Evolutionary conservation across 2,329 filamentous ascomycete species (phyloP).

Genomic region (Claviceps purpurea): DNA sequence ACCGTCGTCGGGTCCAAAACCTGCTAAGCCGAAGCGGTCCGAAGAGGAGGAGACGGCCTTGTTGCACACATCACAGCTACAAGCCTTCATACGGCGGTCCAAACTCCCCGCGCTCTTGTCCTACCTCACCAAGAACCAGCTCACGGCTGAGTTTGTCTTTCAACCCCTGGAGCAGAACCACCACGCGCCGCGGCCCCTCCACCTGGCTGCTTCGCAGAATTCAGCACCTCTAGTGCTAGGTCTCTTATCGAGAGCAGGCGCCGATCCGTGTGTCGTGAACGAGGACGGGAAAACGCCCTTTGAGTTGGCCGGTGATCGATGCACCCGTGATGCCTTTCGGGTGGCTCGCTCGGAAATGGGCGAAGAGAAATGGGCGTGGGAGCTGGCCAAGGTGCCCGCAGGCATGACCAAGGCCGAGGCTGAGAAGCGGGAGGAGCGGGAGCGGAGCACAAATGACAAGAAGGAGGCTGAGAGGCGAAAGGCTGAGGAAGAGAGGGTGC

Average conservation of each 20-base stretch:
- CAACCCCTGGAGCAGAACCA: slow-evolving; percentile 57
- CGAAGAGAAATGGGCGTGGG: slow-evolving; percentile 67
- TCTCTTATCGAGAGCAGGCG: slow-evolving; percentile 59
- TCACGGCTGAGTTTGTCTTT: slow-evolving; percentile 63
- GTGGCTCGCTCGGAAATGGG: slow-evolving; percentile 74
- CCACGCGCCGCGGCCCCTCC: slow-evolving; percentile 72
- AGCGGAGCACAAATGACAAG: slow-evolving; percentile 53
- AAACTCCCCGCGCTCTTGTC: slow-evolving; percentile 78
- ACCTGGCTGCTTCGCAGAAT: slow-evolving; percentile 74
- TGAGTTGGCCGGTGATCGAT: slow-evolving; percentile 72
- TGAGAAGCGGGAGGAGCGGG: slow-evolving; percentile 53
- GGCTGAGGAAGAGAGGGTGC: slow-evolving; percentile 60
- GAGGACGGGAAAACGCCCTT: slow-evolving; percentile 74
- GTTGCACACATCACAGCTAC: slow-evolving; percentile 79
- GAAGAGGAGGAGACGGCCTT: slow-evolving; percentile 75
- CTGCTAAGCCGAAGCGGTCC: slow-evolving; percentile 49
- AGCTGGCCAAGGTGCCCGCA: slow-evolving; percentile 56
- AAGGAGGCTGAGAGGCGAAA: slow-evolving; percentile 59
- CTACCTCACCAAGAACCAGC: slow-evolving; percentile 65
- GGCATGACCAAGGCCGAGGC: slow-evolving; percentile 59
- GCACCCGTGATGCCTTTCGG: slow-evolving; percentile 83
- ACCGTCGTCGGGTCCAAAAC: slow-evolving; percentile 27
- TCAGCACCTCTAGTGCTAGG: slow-evolving; percentile 64
- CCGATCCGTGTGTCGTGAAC: slow-evolving; percentile 60
- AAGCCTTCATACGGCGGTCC: slow-evolving; percentile 74